A percentile compares a stretch with the other conserved stretches of the same genome.
Evolutionary conservation across 805 yeast species (phyloP).

Genomic region (Jamesozyma piceae): DNA sequence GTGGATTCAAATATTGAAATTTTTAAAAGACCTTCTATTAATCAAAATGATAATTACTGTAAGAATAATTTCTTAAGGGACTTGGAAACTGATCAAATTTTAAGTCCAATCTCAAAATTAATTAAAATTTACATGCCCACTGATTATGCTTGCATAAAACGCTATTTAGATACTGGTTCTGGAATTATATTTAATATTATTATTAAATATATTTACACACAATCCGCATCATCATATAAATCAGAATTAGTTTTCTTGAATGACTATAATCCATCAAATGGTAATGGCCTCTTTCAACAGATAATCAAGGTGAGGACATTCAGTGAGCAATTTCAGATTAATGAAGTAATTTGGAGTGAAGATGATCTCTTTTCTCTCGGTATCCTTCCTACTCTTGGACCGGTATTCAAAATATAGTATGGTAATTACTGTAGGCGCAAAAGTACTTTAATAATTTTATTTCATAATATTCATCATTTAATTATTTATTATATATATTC

Average conservation of each 20-base stretch:
- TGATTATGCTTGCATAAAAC: constrained; percentile 12
- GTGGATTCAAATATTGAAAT: constrained; percentile 5
- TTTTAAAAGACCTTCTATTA: constrained; percentile 2
- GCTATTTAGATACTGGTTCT: constrained; percentile 8
- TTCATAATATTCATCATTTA: too few relatives aligned
- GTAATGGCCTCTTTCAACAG: constrained; percentile 7
- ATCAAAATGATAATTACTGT: too few relatives aligned
- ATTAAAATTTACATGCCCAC: constrained; percentile 13
- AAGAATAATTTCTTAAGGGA: not conserved
- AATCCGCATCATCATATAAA: constrained; percentile 7
- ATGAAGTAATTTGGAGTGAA: constrained; percentile 12
- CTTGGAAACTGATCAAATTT: not conserved
- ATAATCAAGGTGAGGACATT: constrained; percentile 11
- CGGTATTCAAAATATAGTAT: too few relatives aligned
- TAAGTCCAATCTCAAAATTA: constrained; percentile 8
- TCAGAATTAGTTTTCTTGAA: constrained; percentile 9
- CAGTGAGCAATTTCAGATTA: constrained; percentile 11
- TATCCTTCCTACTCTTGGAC: too few relatives aligned
- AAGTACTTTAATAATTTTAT: too few relatives aligned
- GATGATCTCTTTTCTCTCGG: constrained; percentile 11
- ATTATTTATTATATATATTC: too few relatives aligned
- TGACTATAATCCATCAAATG: constrained; percentile 7
- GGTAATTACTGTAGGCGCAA: too few relatives aligned
- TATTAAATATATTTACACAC: constrained; percentile 8
- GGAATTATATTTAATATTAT: constrained; percentile 8